These are phyloP conservation scores for Aspergillus nomiae DNA, from an alignment of 2,329 filamentous ascomycete genomes.

Conservation along the genomic window DNA sequence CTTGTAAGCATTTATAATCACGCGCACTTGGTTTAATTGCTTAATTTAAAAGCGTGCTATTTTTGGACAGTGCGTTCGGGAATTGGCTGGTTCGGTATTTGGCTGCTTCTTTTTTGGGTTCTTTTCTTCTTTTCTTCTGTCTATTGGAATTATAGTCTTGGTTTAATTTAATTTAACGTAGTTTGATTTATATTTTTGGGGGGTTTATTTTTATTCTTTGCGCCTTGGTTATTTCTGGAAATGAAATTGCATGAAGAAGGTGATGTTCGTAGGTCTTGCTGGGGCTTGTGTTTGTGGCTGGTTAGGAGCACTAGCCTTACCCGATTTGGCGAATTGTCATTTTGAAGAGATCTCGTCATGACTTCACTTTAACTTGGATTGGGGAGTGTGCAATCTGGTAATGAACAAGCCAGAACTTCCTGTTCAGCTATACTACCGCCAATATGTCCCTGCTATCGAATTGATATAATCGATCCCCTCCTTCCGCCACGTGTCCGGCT, in stretches of 20 bases:
- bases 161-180: neutral
- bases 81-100: neutral
- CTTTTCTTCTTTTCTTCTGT: neutral
- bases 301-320: neutral
- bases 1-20: neutral
- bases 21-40: neutral
- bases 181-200: neutral
- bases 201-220: neutral
- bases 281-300: neutral
- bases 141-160: neutral
- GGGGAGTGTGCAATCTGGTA: neutral
- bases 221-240: neutral
- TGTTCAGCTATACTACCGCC: constrained; percentile 20
- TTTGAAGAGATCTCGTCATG: neutral
- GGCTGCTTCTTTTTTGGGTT: neutral
- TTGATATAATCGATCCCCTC: constrained; percentile 36
- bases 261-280: neutral
- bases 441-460: constrained; percentile 26
- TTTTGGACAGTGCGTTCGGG: neutral
- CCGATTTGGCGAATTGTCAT: neutral
- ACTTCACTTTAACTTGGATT: neutral
- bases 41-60: constrained; percentile 1
- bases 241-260: neutral
- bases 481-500: constrained; percentile 49
- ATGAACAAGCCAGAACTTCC: neutral